phyloP scores from a whole-genome alignment of 495 filamentous ascomycete genomes.

The Pyrenopolyporus hunteri region DNA sequence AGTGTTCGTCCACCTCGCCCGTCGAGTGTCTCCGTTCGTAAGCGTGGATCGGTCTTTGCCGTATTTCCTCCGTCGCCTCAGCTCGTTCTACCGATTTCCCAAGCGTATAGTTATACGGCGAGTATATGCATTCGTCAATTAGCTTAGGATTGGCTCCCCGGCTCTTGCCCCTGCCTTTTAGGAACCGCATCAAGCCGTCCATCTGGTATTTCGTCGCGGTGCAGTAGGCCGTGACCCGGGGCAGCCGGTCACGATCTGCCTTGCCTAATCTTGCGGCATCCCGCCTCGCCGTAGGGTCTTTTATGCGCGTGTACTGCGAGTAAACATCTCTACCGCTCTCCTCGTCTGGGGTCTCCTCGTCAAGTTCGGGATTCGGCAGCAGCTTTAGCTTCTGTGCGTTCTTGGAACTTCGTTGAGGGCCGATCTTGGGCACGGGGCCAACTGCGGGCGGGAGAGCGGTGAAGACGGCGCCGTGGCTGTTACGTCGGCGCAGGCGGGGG shows the following conservation, averaged over 20 bases:
- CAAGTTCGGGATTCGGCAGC: slow-evolving; percentile 84
- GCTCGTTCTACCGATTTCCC: slow-evolving; percentile 44
- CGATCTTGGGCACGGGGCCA: slow-evolving; percentile 72
- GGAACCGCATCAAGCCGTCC: slow-evolving; percentile 82
- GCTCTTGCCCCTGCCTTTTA: slow-evolving; percentile 78
- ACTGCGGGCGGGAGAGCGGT: slow-evolving; percentile 55
- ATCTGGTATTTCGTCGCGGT: slow-evolving; percentile 89
- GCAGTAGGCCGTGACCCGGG: slow-evolving; percentile 93
- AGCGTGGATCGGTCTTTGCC: slow-evolving; percentile 47
- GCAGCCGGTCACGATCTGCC: slow-evolving; percentile 84
- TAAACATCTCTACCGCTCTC: slow-evolving; percentile 96
- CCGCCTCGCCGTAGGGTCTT: slow-evolving; percentile 89
- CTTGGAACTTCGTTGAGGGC: slow-evolving; percentile 92
- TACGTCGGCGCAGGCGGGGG: slow-evolving; percentile 82
- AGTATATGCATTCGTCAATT: slow-evolving; percentile 97
- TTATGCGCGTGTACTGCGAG: slow-evolving; percentile 89
- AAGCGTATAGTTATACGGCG: slow-evolving; percentile 78
- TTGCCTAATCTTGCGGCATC: slow-evolving; percentile 94
- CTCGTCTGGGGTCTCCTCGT: slow-evolving; percentile 76
- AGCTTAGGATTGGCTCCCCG: slow-evolving; percentile 84
- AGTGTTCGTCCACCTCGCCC: slow-evolving; percentile 41
- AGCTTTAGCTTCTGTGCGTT: slow-evolving; percentile 96
- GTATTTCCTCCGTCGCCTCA: slow-evolving; percentile 42
- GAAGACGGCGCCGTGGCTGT: slow-evolving; percentile 72
- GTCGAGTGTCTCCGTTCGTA: slow-evolving; percentile 68